Evolutionary conservation across 116 monocot species (phyloP).

Genomic region (Phalaenopsis hybrid): DNA sequence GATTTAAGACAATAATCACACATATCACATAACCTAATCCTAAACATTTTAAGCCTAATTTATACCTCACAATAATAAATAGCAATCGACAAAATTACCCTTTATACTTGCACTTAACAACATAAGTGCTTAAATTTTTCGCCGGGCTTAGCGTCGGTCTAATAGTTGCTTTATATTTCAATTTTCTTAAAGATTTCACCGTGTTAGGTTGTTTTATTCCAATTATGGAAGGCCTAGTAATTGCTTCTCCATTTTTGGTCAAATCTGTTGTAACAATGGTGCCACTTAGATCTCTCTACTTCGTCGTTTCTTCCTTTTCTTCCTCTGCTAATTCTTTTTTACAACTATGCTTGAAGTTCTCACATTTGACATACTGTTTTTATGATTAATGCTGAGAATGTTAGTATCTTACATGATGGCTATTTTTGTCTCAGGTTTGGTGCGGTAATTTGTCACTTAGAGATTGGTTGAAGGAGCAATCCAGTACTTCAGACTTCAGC

Average conservation of each 20-base stretch:
- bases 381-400: neutral
- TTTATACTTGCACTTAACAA: no score
- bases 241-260: neutral
- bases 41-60: no score
- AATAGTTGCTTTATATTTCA: no score
- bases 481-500: constrained; percentile 50
- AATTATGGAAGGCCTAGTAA: neutral
- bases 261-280: neutral
- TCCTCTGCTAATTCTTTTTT: neutral
- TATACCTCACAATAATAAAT: no score
- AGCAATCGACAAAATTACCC: no score
- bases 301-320: neutral
- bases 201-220: neutral
- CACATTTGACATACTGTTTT: neutral
- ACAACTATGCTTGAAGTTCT: neutral
- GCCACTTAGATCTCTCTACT: no score
- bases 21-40: no score
- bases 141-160: no score
- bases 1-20: no score
- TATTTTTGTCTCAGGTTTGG: constrained; percentile 54
- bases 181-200: neutral
- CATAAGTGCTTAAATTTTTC: no score
- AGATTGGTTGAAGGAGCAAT: constrained; percentile 79
- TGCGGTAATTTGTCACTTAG: constrained; percentile 49
- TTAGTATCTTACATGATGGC: neutral